Base-by-base conservation (phyloP, 2,329 filamentous ascomycete genomes). In the Epichloe gansuensis region DNA sequence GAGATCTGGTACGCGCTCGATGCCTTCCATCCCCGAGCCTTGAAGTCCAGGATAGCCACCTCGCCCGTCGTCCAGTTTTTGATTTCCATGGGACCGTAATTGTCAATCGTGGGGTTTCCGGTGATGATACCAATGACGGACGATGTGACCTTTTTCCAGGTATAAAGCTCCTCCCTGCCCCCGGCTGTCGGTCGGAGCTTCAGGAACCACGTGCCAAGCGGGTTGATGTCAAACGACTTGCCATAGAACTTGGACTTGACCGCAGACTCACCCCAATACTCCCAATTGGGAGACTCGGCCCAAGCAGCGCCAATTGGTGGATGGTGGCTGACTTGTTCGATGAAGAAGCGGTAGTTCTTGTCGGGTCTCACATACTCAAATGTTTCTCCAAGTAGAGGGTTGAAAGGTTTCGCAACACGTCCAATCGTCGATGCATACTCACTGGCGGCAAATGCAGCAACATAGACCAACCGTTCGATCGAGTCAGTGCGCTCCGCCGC, bases 51-150 rank as follows among this genome's bases (percentile, higher is more conserved):
- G 4, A 84, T 72, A 58, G 88, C 91, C n/a, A 86, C 78, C 67
- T 97, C 93, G 51, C 93, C 91, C 0, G 91, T 98, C 0, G 85
- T 95, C 85, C 87, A 91, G 71, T 98, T 98, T 74, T 90, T 95
- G 68, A 98, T 84, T 66, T 96, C 90, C 88, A 98, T 97, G 0
- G 85, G 77, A 1, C 93, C 93, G 66, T 97, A 97, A 68, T 98
- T 96, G 72, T 98, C 93, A n/a, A 98, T 88, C 0, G 87, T 88
- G 0, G 93, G 93, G 61, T 88, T 95, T 47, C 93, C 93, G 0
- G 91, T 97, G 62, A 98, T 96, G 68, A 98, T 98, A 54, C 93
- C 93, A 55, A 97, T 84, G n/a, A 98, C 93, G 2, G 91, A 94
- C 1, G 90, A 93, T 1, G 91, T 97, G 17, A 96, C 90, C 72